phyloP scores from a whole-genome alignment of 2,329 filamentous ascomycete species.

The Phialophora chinensis region DNA sequence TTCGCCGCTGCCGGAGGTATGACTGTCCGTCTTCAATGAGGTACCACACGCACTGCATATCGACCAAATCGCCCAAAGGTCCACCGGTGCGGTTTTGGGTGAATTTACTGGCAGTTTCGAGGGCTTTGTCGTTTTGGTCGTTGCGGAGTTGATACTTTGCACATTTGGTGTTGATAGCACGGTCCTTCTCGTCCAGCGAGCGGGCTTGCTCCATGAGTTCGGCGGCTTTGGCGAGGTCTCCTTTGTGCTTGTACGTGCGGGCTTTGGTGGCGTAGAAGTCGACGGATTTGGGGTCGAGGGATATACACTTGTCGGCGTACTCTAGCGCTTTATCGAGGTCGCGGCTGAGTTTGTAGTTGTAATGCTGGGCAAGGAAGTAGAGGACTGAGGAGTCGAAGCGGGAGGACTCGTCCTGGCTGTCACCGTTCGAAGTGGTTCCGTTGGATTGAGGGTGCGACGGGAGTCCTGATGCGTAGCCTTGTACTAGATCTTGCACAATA shows the following conservation, averaged over 20 bases:
- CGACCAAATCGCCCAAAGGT: conserved; percentile 85
- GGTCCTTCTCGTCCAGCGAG: conserved; percentile 83
- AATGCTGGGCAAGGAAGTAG: conserved; percentile 96
- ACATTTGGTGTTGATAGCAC: conserved; percentile 98
- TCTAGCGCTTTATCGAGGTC: conserved; percentile 80
- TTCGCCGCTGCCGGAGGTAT: conserved; percentile 79
- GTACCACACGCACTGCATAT: conserved; percentile 99
- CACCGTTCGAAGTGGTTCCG: conserved; percentile 53
- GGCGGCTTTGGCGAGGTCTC: conserved; percentile 78
- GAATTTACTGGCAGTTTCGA: conserved; percentile 91
- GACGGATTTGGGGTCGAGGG: conserved; percentile 77
- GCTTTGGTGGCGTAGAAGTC: conserved; percentile 97
- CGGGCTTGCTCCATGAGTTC: conserved; percentile 88
- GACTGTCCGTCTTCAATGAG: conserved; percentile 93
- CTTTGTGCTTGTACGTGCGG: conserved; percentile 89
- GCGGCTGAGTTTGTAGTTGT: conserved; percentile 88
- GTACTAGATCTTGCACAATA: conserved; percentile 74
- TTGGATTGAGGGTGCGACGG: conserved; percentile 55
- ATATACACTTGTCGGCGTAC: conserved; percentile 82
- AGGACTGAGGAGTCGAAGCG: conserved; percentile 78
- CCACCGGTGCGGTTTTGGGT: conserved; percentile 91
- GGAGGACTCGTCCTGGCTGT: conserved; percentile 58
- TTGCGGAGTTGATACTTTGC: conserved; percentile 96
- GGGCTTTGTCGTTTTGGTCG: conserved; percentile 82
- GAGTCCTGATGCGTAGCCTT: conserved; percentile 72